Evolutionary conservation across 1,139 yeast genomes (phyloP).

Genomic region (Yamadazyma siamensis): DNA sequence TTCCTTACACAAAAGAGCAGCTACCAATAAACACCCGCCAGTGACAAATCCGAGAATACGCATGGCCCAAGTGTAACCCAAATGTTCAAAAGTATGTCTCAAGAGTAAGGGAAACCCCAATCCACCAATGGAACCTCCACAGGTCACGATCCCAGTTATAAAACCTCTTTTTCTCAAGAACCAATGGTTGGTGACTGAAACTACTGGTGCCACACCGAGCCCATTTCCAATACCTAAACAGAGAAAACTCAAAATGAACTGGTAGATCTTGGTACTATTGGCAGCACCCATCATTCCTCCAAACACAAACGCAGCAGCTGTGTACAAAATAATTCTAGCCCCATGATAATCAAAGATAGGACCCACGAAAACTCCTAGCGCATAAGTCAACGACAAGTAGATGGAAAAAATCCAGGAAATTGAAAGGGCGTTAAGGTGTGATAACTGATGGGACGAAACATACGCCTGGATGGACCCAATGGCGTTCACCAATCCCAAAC

Average conservation of each 20-base stretch:
- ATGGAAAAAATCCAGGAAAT: constrained; percentile 44
- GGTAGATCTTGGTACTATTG: constrained; percentile 26
- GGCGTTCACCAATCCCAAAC: constrained; percentile 59
- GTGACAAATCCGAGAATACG: constrained; percentile 30
- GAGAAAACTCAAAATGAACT: constrained; percentile 34
- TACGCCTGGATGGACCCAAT: constrained; percentile 64
- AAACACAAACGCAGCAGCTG: constrained; percentile 25
- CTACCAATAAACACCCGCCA: constrained; percentile 29
- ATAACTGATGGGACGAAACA: constrained; percentile 50
- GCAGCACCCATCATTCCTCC: constrained; percentile 37
- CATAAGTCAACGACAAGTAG: constrained; percentile 29
- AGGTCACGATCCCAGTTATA: constrained; percentile 37
- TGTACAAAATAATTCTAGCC: constrained; percentile 23
- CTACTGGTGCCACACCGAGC: constrained; percentile 32
- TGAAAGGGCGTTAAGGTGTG: constrained; percentile 36
- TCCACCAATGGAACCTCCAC: constrained; percentile 42
- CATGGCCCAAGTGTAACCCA: constrained; percentile 39
- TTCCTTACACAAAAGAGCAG: constrained; percentile 44
- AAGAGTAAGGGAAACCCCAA: constrained; percentile 34
- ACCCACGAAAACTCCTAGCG: constrained; percentile 33
- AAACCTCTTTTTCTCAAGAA: constrained; percentile 30
- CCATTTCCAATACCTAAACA: constrained; percentile 36
- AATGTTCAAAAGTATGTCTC: constrained; percentile 24
- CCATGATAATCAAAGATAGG: constrained; percentile 37
- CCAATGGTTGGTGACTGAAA: constrained; percentile 43